Evolutionary conservation across 805 yeast species (phyloP).

Genomic region (Candida anglica): DNA sequence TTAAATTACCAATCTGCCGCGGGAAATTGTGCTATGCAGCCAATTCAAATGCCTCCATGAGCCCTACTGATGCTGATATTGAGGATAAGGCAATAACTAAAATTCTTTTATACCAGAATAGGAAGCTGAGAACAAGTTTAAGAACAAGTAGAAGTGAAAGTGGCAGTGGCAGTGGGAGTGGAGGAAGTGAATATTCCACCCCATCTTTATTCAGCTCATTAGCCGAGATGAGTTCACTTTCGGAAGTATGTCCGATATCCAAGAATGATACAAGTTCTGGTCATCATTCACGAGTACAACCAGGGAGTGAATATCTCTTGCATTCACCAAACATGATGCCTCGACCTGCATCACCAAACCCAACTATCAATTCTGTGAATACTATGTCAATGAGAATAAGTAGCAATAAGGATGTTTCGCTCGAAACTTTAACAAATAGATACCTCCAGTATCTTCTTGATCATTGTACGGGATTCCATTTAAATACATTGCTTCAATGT

Average conservation of each 20-base stretch:
- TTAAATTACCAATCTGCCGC: no score
- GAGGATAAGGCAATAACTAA: conserved; percentile 5
- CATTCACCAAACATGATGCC: conserved; percentile 1
- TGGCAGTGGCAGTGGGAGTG: no score
- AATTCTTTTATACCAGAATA: neutral
- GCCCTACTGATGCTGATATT: conserved; percentile 7
- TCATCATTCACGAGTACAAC: no score
- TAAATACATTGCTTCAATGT: conserved; percentile 22
- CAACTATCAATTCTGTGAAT: conserved; percentile 13
- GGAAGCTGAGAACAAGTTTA: neutral
- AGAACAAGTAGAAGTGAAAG: no score
- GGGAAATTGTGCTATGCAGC: neutral
- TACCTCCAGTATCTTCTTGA: conserved; percentile 26
- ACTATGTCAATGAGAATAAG: conserved; percentile 14
- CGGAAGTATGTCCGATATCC: no score
- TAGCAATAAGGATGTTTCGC: conserved; percentile 13
- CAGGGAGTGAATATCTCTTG: neutral
- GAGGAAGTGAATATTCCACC: no score
- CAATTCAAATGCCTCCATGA: neutral
- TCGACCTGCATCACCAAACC: conserved; percentile 17
- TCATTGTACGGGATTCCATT: conserved; percentile 16
- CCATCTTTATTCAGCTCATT: no score
- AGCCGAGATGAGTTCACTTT: neutral
- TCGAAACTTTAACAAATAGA: conserved; percentile 23
- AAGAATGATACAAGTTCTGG: no score